Conservation (phyloP, 2,329 filamentous ascomycete species). For the Aplosporella prunicola region DNA sequence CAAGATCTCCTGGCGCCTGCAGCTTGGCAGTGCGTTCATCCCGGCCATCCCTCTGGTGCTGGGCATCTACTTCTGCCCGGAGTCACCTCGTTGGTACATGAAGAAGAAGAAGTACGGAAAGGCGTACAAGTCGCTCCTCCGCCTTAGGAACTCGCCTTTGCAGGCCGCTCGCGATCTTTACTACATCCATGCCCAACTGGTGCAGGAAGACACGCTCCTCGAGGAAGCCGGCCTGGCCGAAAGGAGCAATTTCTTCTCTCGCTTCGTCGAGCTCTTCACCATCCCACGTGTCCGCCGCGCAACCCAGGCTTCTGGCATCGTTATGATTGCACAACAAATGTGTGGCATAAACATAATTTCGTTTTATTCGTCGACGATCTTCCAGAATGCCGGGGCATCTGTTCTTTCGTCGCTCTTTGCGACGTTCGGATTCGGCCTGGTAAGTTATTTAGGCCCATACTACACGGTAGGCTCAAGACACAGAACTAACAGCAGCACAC, state of each 20-base stretch:
- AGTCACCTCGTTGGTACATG: slow-evolving; percentile 30
- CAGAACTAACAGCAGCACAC: background rate
- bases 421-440: slow-evolving; percentile 49
- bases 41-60: slow-evolving; percentile 28
- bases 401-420: slow-evolving; percentile 38
- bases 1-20: slow-evolving; percentile 28
- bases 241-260: slow-evolving; percentile 31
- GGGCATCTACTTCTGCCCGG: slow-evolving; percentile 33
- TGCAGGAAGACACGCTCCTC: slow-evolving; percentile 25
- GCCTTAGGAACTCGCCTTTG: slow-evolving; percentile 30
- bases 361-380: slow-evolving; percentile 44
- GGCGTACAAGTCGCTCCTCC: slow-evolving; percentile 30
- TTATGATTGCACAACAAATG: slow-evolving; percentile 64
- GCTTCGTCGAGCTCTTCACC: slow-evolving; percentile 51
- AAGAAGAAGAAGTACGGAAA: slow-evolving; percentile 30
- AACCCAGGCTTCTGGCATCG: slow-evolving; percentile 64
- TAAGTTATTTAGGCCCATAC: too few species aligned
- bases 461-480: too few species aligned
- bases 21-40: slow-evolving; percentile 31
- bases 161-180: slow-evolving; percentile 36
- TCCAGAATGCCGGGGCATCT: slow-evolving; percentile 37
- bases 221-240: slow-evolving; percentile 15
- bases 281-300: slow-evolving; percentile 61
- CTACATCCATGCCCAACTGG: slow-evolving; percentile 30
- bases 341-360: slow-evolving; percentile 45